Base-by-base conservation (phyloP, 2,329 filamentous ascomycete species). In the Paracoccidioides brasiliensis region DNA sequence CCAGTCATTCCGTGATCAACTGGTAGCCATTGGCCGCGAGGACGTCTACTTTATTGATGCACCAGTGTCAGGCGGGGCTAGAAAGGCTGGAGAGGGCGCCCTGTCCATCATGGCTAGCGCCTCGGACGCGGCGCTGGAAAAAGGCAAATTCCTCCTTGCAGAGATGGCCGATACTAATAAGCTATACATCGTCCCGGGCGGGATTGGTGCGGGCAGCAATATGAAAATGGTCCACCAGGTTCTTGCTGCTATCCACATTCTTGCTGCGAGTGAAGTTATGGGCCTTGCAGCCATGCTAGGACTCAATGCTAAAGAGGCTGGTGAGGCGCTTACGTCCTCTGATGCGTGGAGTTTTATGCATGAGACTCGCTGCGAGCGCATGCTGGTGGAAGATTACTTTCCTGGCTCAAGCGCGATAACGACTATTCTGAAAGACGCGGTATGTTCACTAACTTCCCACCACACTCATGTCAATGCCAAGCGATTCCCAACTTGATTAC, bases 91-190 rank as follows among this genome's bases (percentile, higher is more conserved):
- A 0, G 79, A 85, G 51, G 86, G 86, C 3, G 87, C 85, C 0
- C 71, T 90, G 44, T 86, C 84, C 5, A 89, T 90, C 65, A 88
- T 90, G 80, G 84, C 84, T 0, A 81, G 82, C 1, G 84, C 77
- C 0, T 72, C 78, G 0, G 75, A 79, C 0, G 75, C 73, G 2
- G 80, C 80, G 4, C 69, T 88, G 1, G 72, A 76, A 38, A 78
- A 78, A 56, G 83, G 78, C 0, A 75, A 74, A 28, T 77, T 75
- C 50, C 69, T 89, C 1, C 74, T 90, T 2, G 74, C 80, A 53
- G 78, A 79, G 61, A 80, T 90, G 74, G 80, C 84, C 1, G 72
- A 70, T 48, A 57, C 64, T 12, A 66, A 66, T 44, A 87, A 86
- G 66, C 72, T 90, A 4, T 84, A 82, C 64, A 72, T 83, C 22